Percentiles rank a stretch among this genome's conserved stretches.
Conservation (phyloP, 352 stramenopile species). For the Pelagophyceae sp. region DNA sequence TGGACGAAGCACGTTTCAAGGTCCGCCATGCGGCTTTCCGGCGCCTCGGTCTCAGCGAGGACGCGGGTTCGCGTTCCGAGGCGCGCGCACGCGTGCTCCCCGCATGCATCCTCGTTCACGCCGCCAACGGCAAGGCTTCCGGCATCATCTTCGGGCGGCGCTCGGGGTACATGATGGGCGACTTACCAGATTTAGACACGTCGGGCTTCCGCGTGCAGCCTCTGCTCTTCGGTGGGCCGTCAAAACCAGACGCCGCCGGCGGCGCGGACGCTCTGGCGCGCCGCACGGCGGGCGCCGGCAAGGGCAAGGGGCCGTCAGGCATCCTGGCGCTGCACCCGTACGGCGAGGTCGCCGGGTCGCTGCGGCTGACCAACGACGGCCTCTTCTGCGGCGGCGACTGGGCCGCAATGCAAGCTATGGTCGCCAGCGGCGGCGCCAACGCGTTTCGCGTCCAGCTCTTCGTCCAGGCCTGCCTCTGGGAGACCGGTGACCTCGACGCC, state of each 20-base stretch:
- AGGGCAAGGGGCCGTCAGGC: background rate
- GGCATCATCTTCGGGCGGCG: background rate
- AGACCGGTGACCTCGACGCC: background rate
- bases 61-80: background rate
- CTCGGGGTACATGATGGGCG: slow-evolving; percentile 13
- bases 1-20: background rate
- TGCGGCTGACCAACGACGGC: background rate
- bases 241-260: background rate
- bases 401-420: background rate
- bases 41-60: background rate
- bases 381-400: slow-evolving; percentile 7
- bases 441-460: slow-evolving; percentile 16
- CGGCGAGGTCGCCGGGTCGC: background rate
- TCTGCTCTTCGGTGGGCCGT: background rate
- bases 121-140: background rate
- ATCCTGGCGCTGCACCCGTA: slow-evolving; percentile 12
- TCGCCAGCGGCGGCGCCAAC: background rate
- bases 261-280: background rate
- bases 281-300: background rate
- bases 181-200: background rate
- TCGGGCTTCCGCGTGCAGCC: background rate
- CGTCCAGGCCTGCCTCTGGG: background rate
- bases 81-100: background rate
- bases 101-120: background rate
- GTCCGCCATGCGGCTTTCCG: background rate